Evolutionary conservation across 2,329 filamentous ascomycete genomes (phyloP).

Genomic region (Kalaharituber pfeilii): DNA sequence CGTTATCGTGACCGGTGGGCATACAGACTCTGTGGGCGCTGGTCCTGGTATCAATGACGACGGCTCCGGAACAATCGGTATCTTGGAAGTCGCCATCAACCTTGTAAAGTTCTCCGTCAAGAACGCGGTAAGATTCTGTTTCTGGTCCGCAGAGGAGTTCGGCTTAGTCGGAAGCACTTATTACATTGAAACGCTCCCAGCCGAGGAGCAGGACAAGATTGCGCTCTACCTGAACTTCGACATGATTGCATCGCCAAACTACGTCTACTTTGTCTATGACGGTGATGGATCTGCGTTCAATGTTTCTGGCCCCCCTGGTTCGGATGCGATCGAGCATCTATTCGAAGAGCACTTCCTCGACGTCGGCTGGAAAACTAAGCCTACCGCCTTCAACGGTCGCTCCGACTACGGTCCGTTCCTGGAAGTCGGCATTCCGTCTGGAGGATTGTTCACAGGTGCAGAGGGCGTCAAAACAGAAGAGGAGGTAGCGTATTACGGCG

Average conservation of each 20-base stretch:
- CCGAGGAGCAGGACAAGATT: constrained; percentile 39
- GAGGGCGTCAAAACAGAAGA: constrained; percentile 41
- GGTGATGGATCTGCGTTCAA: constrained; percentile 40
- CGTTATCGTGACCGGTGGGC: constrained; percentile 41
- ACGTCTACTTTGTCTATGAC: constrained; percentile 32
- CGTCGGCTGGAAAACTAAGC: constrained; percentile 30
- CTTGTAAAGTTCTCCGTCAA: constrained; percentile 40
- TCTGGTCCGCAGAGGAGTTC: constrained; percentile 43
- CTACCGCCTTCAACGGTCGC: constrained; percentile 39
- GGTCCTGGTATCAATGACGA: constrained; percentile 52
- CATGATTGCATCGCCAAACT: constrained; percentile 52
- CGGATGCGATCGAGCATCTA: constrained; percentile 35
- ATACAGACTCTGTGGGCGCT: constrained; percentile 43
- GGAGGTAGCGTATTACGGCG: constrained; percentile 37
- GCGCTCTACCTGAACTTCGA: constrained; percentile 54
- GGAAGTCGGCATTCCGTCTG: constrained; percentile 37
- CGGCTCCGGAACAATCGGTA: constrained; percentile 41
- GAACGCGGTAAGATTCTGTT: constrained; percentile 45
- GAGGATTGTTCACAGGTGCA: constrained; percentile 42
- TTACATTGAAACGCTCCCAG: constrained; percentile 37
- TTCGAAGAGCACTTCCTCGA: constrained; percentile 35
- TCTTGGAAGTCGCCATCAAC: constrained; percentile 42
- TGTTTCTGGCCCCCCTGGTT: constrained; percentile 37
- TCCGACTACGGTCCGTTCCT: constrained; percentile 45
- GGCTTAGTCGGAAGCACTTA: constrained; percentile 43